Evolutionary conservation across 306 rosid species (phyloP).

Genomic region (Crotalaria pallida): DNA sequence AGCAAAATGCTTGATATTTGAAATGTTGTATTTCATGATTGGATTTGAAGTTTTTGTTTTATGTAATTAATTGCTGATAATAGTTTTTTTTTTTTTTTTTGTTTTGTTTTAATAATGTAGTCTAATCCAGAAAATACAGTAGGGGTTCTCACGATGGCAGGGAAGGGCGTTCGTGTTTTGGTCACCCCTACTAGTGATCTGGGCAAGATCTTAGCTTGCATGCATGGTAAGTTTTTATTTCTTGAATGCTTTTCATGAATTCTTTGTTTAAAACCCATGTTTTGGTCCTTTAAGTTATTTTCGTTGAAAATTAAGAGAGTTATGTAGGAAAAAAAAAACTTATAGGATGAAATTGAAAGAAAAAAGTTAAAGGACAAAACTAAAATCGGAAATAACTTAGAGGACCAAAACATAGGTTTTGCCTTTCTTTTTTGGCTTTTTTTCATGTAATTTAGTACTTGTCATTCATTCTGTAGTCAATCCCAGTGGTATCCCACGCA

Average conservation of each 20-base stretch:
- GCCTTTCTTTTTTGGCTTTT: too few species aligned
- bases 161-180: slow-evolving; percentile 86
- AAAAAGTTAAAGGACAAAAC: too few species aligned
- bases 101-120: slow-evolving; percentile 32
- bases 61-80: not conserved
- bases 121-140: slow-evolving; percentile 93
- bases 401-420: too few species aligned
- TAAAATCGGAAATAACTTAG: too few species aligned
- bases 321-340: too few species aligned
- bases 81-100: not conserved
- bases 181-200: slow-evolving; percentile 91
- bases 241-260: not conserved
- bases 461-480: too few species aligned
- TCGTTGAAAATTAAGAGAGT: too few species aligned
- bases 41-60: not conserved
- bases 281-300: too few species aligned
- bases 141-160: slow-evolving; percentile 93
- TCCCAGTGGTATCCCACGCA: too few species aligned
- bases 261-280: not conserved
- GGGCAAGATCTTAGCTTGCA: slow-evolving; percentile 87
- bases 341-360: too few species aligned
- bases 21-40: not conserved
- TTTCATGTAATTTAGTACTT: not conserved
- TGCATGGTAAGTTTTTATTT: slow-evolving; percentile 63
- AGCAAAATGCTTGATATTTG: too few species aligned